Base-by-base conservation (phyloP, 441 rosid species). In the Pelargonium myrrhifolium region DNA sequence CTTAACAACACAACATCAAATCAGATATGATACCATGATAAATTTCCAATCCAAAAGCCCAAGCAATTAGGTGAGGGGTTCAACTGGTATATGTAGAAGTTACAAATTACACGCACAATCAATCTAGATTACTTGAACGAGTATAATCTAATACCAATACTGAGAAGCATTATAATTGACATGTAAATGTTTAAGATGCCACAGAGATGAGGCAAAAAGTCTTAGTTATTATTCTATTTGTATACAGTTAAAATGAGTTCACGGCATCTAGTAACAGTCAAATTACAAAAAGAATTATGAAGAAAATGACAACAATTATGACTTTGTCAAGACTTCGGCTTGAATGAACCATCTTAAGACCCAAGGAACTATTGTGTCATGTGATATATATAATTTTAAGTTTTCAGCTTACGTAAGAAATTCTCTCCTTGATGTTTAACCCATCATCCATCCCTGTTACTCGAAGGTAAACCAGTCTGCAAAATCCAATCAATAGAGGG, bases 381-480 rank as follows among this genome's bases (percentile, higher is more conserved):
- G 43, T 39, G 43, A 39, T 9, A 39, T 8, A 3, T 9, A 24
- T 55, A 20, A 9, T 53, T n/a, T 11, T 4, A 45, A 28, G 15
- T 49, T 69, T 62, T 51, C 10, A 65, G 82, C 95, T 80, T 80
- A 94, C 99, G 76, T 80, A 89, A 72, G 79, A 85, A 75, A 89
- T 74, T 73, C 97, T 89, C 84, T 94, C 99, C 83, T 88, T 91
- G 83, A 87, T 80, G 79, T 74, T 86, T 74, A 94, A 74, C 65
- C 93, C 96, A 65, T 89, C 89, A 69, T 89, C 90, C 99, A 94
- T 94, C 77, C 97, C 99, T 62, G 91, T 87, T 66, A 94, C 99
- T 80, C 85, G 87, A 55, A 93, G 93, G 78, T 89, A 91, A 72
- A 87, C 83, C 83, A 93, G 78, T 77, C 99, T 91, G 72, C 73